Base-by-base conservation (phyloP, 2,329 filamentous ascomycete species). In the Lasiodiplodia gonubiensis region DNA sequence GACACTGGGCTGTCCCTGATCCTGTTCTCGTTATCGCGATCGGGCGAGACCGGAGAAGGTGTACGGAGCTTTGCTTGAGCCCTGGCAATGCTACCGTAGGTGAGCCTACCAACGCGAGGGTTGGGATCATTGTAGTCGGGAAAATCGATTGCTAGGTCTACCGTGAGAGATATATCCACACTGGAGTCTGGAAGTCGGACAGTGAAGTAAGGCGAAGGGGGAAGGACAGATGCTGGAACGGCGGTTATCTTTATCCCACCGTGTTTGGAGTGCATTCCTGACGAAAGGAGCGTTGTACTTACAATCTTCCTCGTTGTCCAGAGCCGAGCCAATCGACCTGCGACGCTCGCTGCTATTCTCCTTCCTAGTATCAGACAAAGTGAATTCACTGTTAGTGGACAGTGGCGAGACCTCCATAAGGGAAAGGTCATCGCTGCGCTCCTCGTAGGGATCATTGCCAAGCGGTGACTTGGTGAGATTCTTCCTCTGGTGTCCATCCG, bases 11-110 rank as follows among this genome's bases (percentile, higher is more conserved):
- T 63, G n/a, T 51, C 46, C 4, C 27, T 48, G 14, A 14, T 8
- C 46, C 18, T 35, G 30, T 25, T 25, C 27, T 30, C 21, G 6
- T 30, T 18, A 14, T 51, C 46, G 25, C 21, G 57, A 6, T 18
- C 10, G 21, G 59, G 59, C 2, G 59, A 63, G 42, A 63, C 30
- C 10, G 59, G 42, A n/a, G 42, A 63, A 18, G 27, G 46, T n/a
- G 42, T 39, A n/a, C 59, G 46, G 46, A 12, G 42, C 42, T 14
- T 25, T n/a, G 37, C 14, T 5, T 10, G 30, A 18, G 18, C 42
- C 8, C 14, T n/a, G 7, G 37, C 25, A 37, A 14, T 21, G 55
- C 21, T 14, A 16, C 55, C 37, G 21, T 18, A 11, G 12, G 16
- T 18, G 18, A 21, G 18, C 21, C 37, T 23, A 27, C 37, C 25